Percentiles rank a stretch among this genome's conserved stretches.
Conservation (phyloP, 176 grass and related monocot genomes). For the Eleusine coracana region DNA sequence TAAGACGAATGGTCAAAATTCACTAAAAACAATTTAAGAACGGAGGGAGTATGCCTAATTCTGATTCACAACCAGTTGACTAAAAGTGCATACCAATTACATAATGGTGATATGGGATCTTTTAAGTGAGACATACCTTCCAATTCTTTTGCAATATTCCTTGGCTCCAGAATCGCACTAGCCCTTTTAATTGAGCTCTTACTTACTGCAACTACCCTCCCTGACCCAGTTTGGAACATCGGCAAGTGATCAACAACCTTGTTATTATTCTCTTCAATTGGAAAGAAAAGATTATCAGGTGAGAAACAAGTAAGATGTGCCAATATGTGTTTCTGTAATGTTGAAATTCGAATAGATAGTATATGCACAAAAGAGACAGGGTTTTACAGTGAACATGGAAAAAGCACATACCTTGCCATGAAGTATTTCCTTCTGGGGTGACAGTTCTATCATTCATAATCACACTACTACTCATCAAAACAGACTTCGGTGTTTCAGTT, state of each 20-base stretch:
- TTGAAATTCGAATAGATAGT: conserved; percentile 12
- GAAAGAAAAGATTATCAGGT: conserved; percentile 28
- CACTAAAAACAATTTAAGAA: too few relatives aligned
- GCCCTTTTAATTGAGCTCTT: conserved; percentile 65
- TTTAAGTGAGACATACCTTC: conserved; percentile 47
- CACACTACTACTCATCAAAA: conserved; percentile 44
- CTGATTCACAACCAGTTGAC: not conserved
- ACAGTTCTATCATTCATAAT: conserved; percentile 46
- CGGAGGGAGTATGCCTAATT: conserved; percentile 24
- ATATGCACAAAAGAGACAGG: conserved; percentile 25
- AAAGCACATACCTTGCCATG: conserved; percentile 45
- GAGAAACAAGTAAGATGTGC: conserved; percentile 20
- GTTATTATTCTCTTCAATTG: conserved; percentile 39
- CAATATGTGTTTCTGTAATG: conserved; percentile 19
- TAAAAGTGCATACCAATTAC: not conserved
- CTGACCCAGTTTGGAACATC: conserved; percentile 52
- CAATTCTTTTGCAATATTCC: conserved; percentile 59
- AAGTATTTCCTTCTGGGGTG: conserved; percentile 40
- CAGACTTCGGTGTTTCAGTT: conserved; percentile 61
- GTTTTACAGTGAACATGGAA: conserved; percentile 30
- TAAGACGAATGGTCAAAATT: too few relatives aligned
- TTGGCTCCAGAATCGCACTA: conserved; percentile 53
- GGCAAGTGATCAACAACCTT: conserved; percentile 32
- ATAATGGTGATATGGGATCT: conserved; percentile 23
- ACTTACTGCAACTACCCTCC: conserved; percentile 52